Base-by-base conservation (phyloP, 768 basidiomycete species). In the Lentinula sp. region DNA sequence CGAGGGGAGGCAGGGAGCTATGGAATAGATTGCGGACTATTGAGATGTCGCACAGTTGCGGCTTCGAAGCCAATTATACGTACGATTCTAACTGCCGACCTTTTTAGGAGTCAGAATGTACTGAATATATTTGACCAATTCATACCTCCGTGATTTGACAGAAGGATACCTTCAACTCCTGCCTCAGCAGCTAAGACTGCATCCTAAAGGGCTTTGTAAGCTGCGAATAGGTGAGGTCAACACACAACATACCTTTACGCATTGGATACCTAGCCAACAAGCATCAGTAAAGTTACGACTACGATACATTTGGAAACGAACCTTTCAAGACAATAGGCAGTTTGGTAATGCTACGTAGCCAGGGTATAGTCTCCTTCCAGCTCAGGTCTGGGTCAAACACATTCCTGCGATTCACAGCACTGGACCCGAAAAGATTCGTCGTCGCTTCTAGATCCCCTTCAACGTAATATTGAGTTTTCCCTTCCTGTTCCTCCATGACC, bases 91-190 rank as follows among this genome's bases (percentile, higher is more conserved):
- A 74, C 71, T 95, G 91, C 20, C 93, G 82, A 45, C 89, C 88
- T 87, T 63, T 2, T 4, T 32, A 42, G 23, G 63, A 33, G 42
- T 35, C 12, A 15, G 32, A 68, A 50, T 42, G 36, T 57, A 16
- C 35, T 54, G 39, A 42, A 32, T 16, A 48, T 54, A 6, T 36
- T 50, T n/a, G 45, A 52, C 20, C 74, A 45, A 48, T n/a, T 75
- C 65, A 67, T 68, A 81, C 92, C 95, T 60, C 95, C 95, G 66
- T 98, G 95, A 66, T 98, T 98, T 0, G 90, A 92, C 9, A 98
- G 74, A 59, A 95, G 78, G 63, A 98, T 93, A 5, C 90, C 95
- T 61, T 95, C 87, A 12, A 91, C 87, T 10, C 93, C 92, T 35
- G 88, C 82, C 62, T 95, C 86, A 16, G 81, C 85, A 33, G 94